A percentile compares a stretch with the other conserved stretches of the same genome.
Conservation (phyloP, 1,139 yeast species). For the Blastobotrys malaysiensis region DNA sequence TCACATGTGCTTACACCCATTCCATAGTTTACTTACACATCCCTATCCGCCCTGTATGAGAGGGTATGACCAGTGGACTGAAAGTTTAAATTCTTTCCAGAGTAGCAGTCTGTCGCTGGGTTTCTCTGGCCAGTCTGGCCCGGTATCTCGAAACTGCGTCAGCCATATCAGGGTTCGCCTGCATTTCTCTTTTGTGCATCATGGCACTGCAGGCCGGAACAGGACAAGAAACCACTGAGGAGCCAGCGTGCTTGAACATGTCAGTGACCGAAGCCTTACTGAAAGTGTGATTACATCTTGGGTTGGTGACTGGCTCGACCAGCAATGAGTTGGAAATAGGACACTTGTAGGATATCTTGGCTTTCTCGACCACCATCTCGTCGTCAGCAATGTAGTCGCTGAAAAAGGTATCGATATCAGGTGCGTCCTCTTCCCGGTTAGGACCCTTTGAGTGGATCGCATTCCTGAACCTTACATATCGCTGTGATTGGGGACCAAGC, state of each 20-base stretch:
- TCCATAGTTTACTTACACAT: background rate
- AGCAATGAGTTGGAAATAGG: slow-evolving; percentile 25
- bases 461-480: slow-evolving; percentile 27
- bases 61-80: background rate
- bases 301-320: slow-evolving; percentile 26
- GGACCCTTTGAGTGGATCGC: slow-evolving; percentile 17
- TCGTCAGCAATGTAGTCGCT: slow-evolving; percentile 24
- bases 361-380: slow-evolving; percentile 25
- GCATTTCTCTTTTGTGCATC: slow-evolving; percentile 11
- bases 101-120: slow-evolving; percentile 17
- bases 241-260: slow-evolving; percentile 13
- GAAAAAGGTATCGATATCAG: slow-evolving; percentile 19
- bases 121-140: slow-evolving; percentile 17
- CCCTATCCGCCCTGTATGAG: background rate
- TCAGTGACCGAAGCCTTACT: slow-evolving; percentile 22
- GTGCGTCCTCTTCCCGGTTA: slow-evolving; percentile 21
- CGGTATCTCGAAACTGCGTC: slow-evolving; percentile 19
- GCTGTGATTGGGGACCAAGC: slow-evolving; percentile 1
- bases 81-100: slow-evolving; percentile 28
- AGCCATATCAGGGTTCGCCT: slow-evolving; percentile 19
- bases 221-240: slow-evolving; percentile 20
- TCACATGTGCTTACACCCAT: background rate
- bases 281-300: slow-evolving; percentile 26
- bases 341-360: slow-evolving; percentile 26
- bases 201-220: slow-evolving; percentile 24